Base-by-base conservation (phyloP, 2,329 filamentous ascomycete species). In the Celoporthe dispersa region DNA sequence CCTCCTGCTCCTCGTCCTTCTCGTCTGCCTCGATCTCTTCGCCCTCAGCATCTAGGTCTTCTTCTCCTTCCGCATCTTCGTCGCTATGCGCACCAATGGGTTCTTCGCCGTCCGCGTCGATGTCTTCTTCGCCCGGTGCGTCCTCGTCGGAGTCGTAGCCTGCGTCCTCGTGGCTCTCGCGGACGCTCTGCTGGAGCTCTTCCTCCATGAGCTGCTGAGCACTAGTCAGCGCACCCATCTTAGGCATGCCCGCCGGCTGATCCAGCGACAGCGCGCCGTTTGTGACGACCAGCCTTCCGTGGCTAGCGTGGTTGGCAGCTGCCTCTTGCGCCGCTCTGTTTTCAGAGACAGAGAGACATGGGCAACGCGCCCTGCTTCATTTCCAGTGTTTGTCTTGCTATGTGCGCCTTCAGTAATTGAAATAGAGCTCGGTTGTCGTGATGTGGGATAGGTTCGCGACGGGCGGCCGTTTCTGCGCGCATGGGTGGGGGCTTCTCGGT, bases 151-250 rank as follows among this genome's bases (percentile, higher is more conserved):
- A 67, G 64, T 81, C 82, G 68, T 77, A 76, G 37, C 80, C 80
- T 64, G 77, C 78, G 61, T 81, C 79, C 35, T 83, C 84, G 69
- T 86, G 85, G 7, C 85, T 86, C 68, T 84, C 80, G 73, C 85
- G 80, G 59, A 83, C 84, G 76, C 85, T 87, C 74, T 87, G 85
- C 75, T 88, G 87, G 69, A 87, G 81, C 77, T 88, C 85, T 70
- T 89, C 86, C 76, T 88, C 84, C 80, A 86, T 87, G 64, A 84
- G 80, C 75, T 87, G 86, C 66, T 68, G 65, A 35, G 68, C 41
- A 16, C 61, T 57, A 16, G 83, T 78, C 84, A 87, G 87, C 62
- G 73, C 79, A 74, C 74, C 63, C 70, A 72, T 70, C 16, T 63
- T 68, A 48, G 68, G 53, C 41, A 60, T 57, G 39, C 62, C 59